Evolutionary conservation across 2,329 filamentous ascomycete species (phyloP).

Genomic region (Ascochyta lentis): DNA sequence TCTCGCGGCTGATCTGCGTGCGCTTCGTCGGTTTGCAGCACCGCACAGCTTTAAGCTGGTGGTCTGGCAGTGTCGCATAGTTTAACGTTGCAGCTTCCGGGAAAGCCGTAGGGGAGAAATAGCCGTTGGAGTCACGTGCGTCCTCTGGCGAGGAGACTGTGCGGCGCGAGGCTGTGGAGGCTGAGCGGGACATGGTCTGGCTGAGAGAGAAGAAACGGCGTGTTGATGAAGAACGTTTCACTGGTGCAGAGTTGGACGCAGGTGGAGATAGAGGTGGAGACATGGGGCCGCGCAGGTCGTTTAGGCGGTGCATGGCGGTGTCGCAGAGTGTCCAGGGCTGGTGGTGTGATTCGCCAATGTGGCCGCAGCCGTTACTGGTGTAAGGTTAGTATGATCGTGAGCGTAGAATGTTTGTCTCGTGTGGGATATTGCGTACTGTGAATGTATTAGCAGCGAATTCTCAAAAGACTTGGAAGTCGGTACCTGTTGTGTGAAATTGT

Average conservation of each 20-base stretch:
- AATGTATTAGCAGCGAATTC: background rate
- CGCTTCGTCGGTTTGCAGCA: slow-evolving; percentile 28
- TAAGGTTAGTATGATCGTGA: background rate
- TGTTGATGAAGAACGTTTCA: slow-evolving; percentile 30
- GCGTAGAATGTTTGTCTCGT: background rate
- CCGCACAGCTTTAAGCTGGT: slow-evolving; percentile 31
- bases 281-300: slow-evolving; percentile 34
- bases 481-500: slow-evolving; percentile 43
- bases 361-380: slow-evolving; percentile 39
- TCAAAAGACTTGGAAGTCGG: background rate
- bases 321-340: slow-evolving; percentile 40
- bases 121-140: slow-evolving; percentile 22
- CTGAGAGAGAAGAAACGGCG: slow-evolving; percentile 38
- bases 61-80: slow-evolving; percentile 34
- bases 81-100: slow-evolving; percentile 15
- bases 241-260: slow-evolving; percentile 13
- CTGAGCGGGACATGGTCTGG: slow-evolving; percentile 32
- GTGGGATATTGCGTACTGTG: background rate
- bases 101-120: slow-evolving; percentile 5
- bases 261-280: slow-evolving; percentile 36
- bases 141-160: slow-evolving; percentile 19
- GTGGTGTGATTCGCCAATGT: slow-evolving; percentile 36
- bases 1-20: slow-evolving; percentile 32
- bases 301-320: slow-evolving; percentile 30
- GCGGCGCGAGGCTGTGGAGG: slow-evolving; percentile 29